A percentile compares a stretch with the other conserved stretches of the same genome.
phyloP scores from a whole-genome alignment of 1,139 yeast species.

The Yamadazyma atmosphaerica region DNA sequence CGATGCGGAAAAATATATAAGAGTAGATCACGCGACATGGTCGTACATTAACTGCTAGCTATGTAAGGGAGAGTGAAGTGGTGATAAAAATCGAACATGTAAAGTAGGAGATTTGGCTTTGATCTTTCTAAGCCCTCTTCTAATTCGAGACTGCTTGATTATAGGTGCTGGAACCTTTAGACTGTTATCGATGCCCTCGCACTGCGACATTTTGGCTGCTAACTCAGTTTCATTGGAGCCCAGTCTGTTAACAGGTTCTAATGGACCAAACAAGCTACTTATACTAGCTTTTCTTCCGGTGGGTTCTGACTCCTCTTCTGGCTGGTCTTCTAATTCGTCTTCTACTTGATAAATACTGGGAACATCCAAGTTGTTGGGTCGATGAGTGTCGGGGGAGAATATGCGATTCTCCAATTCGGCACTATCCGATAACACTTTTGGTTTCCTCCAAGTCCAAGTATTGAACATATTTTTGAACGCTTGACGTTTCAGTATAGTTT shows the following conservation, averaged over 20 bases:
- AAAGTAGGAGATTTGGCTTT: conserved; percentile 6
- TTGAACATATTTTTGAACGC: conserved; percentile 6
- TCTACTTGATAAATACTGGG: conserved; percentile 22
- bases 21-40: too few relatives aligned
- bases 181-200: neutral
- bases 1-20: too few relatives aligned
- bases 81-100: conserved; percentile 10
- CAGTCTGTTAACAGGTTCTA: neutral
- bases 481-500: neutral
- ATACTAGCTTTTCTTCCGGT: neutral
- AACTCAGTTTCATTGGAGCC: neutral
- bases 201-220: neutral
- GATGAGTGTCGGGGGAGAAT: conserved; percentile 29
- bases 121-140: neutral
- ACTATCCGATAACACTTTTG: conserved; percentile 10
- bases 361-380: conserved; percentile 22
- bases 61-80: conserved; percentile 3
- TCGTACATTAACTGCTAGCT: neutral
- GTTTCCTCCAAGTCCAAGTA: conserved; percentile 5
- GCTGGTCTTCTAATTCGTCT: conserved; percentile 2
- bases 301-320: neutral
- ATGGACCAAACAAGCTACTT: neutral
- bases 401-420: conserved; percentile 22
- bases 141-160: neutral
- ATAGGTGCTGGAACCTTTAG: neutral